Evolutionary conservation across 306 rosid species (phyloP).

Genomic region (Prunus padus): DNA sequence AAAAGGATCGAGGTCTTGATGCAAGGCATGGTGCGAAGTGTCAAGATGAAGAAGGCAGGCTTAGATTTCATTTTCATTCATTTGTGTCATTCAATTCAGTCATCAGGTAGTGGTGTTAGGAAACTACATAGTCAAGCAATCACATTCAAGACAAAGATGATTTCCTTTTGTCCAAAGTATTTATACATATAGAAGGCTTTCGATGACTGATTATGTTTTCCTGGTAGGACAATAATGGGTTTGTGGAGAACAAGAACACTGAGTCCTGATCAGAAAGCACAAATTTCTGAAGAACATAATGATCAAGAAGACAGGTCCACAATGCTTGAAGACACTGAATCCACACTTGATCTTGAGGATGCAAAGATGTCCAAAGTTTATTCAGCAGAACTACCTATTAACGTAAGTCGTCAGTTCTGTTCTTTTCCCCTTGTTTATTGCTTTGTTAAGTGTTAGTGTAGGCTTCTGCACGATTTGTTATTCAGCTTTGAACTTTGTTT

Average conservation of each 20-base stretch:
- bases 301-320: conserved; percentile 52
- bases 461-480: not conserved
- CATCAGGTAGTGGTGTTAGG: conserved; percentile 48
- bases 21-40: conserved; percentile 79
- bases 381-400: conserved; percentile 60
- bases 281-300: conserved; percentile 49
- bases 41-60: conserved; percentile 89
- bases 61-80: conserved; percentile 80
- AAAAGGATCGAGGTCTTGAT: conserved; percentile 68
- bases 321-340: conserved; percentile 47
- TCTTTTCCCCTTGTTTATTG: not conserved
- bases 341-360: conserved; percentile 45
- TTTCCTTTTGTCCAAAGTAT: not conserved
- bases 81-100: conserved; percentile 71
- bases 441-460: not conserved
- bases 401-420: conserved; percentile 31
- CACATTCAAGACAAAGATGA: not conserved
- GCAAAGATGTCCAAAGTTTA: conserved; percentile 54
- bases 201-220: conserved; percentile 21
- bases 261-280: conserved; percentile 51
- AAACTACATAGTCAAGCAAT: not conserved
- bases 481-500: not conserved
- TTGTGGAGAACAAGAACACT: conserved; percentile 76
- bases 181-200: not conserved
- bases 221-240: conserved; percentile 64